A percentile compares a stretch with the other conserved stretches of the same genome.
Conservation (phyloP, 2,329 filamentous ascomycete genomes). For the Dichotomopilus funicola region DNA sequence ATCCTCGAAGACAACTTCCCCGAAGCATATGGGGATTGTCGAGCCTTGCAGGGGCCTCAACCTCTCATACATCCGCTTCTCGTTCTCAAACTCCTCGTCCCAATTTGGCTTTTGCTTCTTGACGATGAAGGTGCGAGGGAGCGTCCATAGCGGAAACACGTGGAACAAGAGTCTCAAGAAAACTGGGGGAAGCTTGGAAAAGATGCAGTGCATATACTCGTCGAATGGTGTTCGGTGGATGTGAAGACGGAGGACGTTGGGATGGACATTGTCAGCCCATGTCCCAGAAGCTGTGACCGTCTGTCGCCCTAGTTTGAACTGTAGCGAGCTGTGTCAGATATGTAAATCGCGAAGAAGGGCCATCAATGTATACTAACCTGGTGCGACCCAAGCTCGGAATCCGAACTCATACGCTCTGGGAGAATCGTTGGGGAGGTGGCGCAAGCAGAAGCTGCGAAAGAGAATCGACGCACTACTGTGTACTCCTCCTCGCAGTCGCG, state of each 20-base stretch:
- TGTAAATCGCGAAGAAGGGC: no score
- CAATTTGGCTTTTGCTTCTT: constrained; percentile 4
- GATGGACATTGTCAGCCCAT: background rate
- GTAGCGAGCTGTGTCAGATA: no score
- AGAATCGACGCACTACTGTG: no score
- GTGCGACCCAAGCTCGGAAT: no score
- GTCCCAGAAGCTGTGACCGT: no score
- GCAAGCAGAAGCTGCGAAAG: no score
- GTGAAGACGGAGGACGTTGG: background rate
- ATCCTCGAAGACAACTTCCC: background rate
- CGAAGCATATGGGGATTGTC: background rate
- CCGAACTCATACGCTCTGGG: no score
- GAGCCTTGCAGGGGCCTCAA: background rate
- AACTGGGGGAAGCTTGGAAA: background rate
- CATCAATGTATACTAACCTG: no score
- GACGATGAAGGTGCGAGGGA: background rate
- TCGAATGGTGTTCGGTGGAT: background rate
- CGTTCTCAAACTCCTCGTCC: constrained; percentile 6
- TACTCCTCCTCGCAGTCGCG: no score
- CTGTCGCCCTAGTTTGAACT: no score
- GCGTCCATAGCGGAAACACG: background rate
- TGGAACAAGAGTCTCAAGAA: background rate
- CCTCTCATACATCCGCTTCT: background rate
- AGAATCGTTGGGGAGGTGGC: no score
- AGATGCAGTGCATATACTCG: background rate